phyloP scores from a whole-genome alignment of 441 rosid genomes.

The Jatropha multifida region DNA sequence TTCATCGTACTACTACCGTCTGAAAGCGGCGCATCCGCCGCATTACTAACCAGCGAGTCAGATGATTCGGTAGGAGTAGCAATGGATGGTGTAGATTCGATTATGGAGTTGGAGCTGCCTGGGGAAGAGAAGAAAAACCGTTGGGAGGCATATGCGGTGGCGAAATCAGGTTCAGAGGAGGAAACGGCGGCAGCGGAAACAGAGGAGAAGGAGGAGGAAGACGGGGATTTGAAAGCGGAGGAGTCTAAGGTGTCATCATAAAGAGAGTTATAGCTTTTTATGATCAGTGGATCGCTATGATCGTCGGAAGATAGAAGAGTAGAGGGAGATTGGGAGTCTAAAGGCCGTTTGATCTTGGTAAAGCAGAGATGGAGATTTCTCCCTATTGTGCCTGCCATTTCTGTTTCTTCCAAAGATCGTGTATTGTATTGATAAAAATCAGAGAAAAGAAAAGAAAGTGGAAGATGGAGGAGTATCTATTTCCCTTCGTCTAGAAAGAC shows the following conservation, averaged over 20 bases:
- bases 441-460: neutral
- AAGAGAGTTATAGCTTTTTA: conserved; percentile 59
- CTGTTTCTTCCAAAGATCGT: neutral
- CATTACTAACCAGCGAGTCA: conserved; percentile 20
- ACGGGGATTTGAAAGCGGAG: conserved; percentile 30
- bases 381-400: conserved; percentile 44
- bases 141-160: conserved; percentile 66
- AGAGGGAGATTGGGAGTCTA: conserved; percentile 31
- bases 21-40: conserved; percentile 1
- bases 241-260: conserved; percentile 35
- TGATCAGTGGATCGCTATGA: conserved; percentile 30
- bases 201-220: conserved; percentile 33
- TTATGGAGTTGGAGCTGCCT: conserved; percentile 83
- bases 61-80: conserved; percentile 33
- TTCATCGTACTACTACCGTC: neutral
- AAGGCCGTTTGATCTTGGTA: conserved; percentile 46
- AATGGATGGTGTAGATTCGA: conserved; percentile 51
- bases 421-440: neutral
- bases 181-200: neutral
- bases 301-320: conserved; percentile 17
- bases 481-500: neutral
- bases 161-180: conserved; percentile 52
- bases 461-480: conserved; percentile 3
- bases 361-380: conserved; percentile 67
- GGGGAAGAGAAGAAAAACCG: conserved; percentile 94